Base-by-base conservation (phyloP, 2,329 filamentous ascomycete species). In the Diaporthe helianthi region DNA sequence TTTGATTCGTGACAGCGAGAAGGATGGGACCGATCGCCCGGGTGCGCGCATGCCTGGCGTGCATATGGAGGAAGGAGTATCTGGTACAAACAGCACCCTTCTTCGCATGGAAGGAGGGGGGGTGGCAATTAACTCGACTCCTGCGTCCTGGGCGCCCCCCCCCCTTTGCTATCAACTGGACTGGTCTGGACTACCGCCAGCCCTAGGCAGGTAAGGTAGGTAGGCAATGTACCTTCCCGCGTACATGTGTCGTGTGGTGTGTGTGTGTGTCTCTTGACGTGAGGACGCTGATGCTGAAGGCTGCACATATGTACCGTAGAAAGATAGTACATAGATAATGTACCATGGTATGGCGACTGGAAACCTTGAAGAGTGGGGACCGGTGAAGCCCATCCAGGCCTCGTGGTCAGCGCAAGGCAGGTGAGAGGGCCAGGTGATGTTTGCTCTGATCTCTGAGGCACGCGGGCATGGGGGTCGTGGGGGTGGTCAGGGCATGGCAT, bases 281-380 rank as follows among this genome's bases (percentile, higher is more conserved):
- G 46, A 36, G 41, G 41, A 38, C 10, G 19, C 2, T 19, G 19
- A 44, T 1, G 38, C 10, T n/a, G 36, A 17, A 17, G 36, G 36
- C 36, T 38, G 36, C 6, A 38, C 6, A 36, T 51, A n/a, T 5
- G 47, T 49, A 53, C 58, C n/a, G n/a, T n/a, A n/a, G n/a, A n/a
- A n/a, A 33, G 33, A 44, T 38, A 1, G 64, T 58, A 58, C 55
- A n/a, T 10, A 12, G 17, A n/a, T 8, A 4, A 44, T 47, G 44
- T 26, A n/a, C 38, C 22, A 31, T 44, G 33, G 15, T 8, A 26
- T 38, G 24, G 29, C 49, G 19, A 31, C 17, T 58, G 51, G 41
- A 54, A 67, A 67, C 64, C 65, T 61, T 67, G 68, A 60, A 69
- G 46, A 54, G 65, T 65, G 60, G 46, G 58, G 49, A 60, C 63